phyloP scores from a whole-genome alignment of 202 grass and related monocot species.

The Setaria viridis region DNA sequence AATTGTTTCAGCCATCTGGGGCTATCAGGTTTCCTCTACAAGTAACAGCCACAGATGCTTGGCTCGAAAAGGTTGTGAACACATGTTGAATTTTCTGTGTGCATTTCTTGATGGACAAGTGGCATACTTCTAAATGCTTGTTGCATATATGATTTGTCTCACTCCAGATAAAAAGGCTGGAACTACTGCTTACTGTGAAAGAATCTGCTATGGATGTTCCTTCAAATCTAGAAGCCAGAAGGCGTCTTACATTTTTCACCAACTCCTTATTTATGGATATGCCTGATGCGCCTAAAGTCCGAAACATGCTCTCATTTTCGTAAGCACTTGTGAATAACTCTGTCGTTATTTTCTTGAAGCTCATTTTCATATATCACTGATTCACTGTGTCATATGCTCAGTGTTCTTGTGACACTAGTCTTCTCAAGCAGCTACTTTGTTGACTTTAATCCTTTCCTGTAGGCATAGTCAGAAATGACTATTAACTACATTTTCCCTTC shows the following conservation, averaged over 20 bases:
- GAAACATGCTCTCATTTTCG: conserved; percentile 95
- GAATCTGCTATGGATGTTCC: conserved; percentile 98
- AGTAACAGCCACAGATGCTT: conserved; percentile 74
- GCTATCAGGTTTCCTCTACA: conserved; percentile 83
- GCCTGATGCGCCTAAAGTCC: conserved; percentile 95
- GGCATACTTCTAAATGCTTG: conserved; percentile 45
- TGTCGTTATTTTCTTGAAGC: conserved; percentile 17
- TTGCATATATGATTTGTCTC: conserved; percentile 17
- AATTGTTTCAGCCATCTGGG: conserved; percentile 78
- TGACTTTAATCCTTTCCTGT: conserved; percentile 11
- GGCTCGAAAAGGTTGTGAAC: conserved; percentile 79
- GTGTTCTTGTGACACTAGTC: not conserved
- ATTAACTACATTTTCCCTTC: conserved; percentile 15
- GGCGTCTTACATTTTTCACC: conserved; percentile 89
- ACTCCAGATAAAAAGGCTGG: conserved; percentile 80
- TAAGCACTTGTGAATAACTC: conserved; percentile 58
- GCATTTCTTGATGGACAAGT: conserved; percentile 9
- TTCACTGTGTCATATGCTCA: not conserved
- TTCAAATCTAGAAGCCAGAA: conserved; percentile 88
- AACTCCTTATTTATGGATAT: conserved; percentile 99
- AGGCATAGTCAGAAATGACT: not conserved
- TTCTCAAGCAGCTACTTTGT: not conserved
- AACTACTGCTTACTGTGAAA: conserved; percentile 87
- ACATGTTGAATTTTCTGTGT: not conserved
- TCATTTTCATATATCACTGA: conserved; percentile 4